Conservation (phyloP, 2,329 filamentous ascomycete genomes). For the Fonsecaea pedrosoi region DNA sequence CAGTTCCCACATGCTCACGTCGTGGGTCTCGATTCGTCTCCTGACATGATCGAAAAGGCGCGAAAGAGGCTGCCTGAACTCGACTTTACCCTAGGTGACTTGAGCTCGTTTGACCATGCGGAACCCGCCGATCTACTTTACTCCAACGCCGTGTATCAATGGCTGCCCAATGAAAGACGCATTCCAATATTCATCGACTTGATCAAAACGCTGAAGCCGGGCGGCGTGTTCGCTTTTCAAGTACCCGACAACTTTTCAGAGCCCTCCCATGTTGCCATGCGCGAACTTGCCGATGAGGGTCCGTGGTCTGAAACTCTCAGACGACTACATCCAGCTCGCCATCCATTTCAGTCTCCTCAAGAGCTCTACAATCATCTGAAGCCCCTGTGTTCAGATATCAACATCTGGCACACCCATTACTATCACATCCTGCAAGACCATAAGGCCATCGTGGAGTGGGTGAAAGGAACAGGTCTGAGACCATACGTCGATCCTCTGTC, state of each 20-base stretch:
- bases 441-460: constrained; percentile 64
- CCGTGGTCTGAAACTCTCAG: constrained; percentile 50
- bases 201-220: constrained; percentile 49
- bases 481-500: constrained; percentile 61
- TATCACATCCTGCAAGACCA: constrained; percentile 59
- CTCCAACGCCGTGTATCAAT: constrained; percentile 66
- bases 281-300: constrained; percentile 48
- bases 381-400: constrained; percentile 52
- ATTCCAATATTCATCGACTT: constrained; percentile 55
- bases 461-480: constrained; percentile 63
- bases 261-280: constrained; percentile 60
- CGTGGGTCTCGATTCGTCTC: constrained; percentile 62
- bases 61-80: constrained; percentile 49
- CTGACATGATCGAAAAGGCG: constrained; percentile 63
- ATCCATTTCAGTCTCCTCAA: constrained; percentile 56
- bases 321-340: constrained; percentile 48
- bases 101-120: constrained; percentile 49
- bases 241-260: constrained; percentile 60
- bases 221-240: constrained; percentile 63
- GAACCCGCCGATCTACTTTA: constrained; percentile 56
- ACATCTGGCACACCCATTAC: constrained; percentile 64
- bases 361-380: constrained; percentile 59
- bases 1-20: constrained; percentile 58
- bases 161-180: constrained; percentile 56
- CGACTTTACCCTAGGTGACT: constrained; percentile 57